These are phyloP conservation scores for Casuarina cunninghamiana DNA, from an alignment of 306 rosid genomes.

Conservation along the genomic window DNA sequence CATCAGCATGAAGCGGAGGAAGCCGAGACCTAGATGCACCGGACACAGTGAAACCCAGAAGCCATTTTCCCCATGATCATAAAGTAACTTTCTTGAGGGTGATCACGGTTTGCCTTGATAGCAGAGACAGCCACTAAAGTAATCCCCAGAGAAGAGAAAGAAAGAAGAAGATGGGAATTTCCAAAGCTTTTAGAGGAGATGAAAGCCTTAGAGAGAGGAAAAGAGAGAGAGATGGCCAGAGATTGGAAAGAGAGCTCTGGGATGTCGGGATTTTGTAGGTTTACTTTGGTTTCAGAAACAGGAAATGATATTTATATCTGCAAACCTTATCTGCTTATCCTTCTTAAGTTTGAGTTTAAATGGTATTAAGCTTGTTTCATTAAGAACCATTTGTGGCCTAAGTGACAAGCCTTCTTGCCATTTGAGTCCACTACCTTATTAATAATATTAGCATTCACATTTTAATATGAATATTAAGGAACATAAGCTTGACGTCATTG, in stretches of 20 bases:
- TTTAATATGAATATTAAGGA: too few relatives aligned
- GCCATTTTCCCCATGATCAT: neutral
- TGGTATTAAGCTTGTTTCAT: too few relatives aligned
- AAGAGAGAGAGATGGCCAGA: slow-evolving; percentile 21
- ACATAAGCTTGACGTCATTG: too few relatives aligned
- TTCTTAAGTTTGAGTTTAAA: too few relatives aligned
- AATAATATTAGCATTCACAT: too few relatives aligned
- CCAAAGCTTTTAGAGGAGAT: neutral
- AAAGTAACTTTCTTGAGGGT: neutral
- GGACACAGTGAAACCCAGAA: slow-evolving; percentile 1
- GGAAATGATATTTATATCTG: too few relatives aligned
- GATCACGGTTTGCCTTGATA: neutral
- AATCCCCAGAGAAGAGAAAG: neutral
- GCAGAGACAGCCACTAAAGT: neutral
- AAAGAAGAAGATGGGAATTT: neutral
- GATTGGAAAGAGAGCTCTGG: slow-evolving; percentile 13
- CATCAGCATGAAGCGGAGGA: neutral
- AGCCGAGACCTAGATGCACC: neutral
- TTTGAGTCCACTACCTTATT: too few relatives aligned
- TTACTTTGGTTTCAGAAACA: too few relatives aligned
- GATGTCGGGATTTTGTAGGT: neutral
- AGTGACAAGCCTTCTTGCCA: too few relatives aligned
- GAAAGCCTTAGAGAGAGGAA: neutral
- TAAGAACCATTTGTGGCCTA: too few relatives aligned
- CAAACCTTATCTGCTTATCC: too few relatives aligned